Evolutionary conservation across 495 filamentous ascomycete genomes (phyloP).

Genomic region (Ascodesmis nigricans): DNA sequence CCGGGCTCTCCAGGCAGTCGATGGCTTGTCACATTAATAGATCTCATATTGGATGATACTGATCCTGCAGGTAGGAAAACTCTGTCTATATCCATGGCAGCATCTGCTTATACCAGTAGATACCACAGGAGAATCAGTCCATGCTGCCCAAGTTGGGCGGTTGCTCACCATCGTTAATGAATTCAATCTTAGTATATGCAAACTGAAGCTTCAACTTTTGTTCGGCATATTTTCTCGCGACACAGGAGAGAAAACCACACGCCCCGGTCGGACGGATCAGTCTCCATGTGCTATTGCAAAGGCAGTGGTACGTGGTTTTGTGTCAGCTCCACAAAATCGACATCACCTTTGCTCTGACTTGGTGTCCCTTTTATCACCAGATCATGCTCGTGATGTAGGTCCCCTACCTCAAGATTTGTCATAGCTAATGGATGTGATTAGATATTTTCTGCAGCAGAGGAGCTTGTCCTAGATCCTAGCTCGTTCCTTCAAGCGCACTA

Average conservation of each 20-base stretch:
- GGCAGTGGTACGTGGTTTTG: conserved; percentile 17
- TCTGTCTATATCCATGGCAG: no score
- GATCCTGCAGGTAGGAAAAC: conserved; percentile 10
- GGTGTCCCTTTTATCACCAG: conserved; percentile 14
- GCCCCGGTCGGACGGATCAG: no score
- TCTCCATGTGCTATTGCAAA: conserved; percentile 17
- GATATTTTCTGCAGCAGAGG: conserved; percentile 18
- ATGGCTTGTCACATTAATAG: conserved; percentile 15
- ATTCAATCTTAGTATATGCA: conserved; percentile 20
- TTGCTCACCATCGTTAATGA: conserved; percentile 20
- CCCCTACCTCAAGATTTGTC: neutral
- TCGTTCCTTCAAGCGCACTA: conserved; percentile 11
- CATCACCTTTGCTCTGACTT: conserved; percentile 18
- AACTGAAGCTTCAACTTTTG: conserved; percentile 21
- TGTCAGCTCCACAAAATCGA: conserved; percentile 14
- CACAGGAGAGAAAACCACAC: no score
- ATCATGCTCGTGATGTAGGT: neutral
- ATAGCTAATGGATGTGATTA: neutral
- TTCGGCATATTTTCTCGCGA: no score
- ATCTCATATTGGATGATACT: conserved; percentile 17
- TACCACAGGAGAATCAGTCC: conserved; percentile 11
- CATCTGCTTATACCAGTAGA: no score
- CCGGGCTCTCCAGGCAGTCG: conserved; percentile 2
- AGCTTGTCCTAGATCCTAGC: conserved; percentile 15
- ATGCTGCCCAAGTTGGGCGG: conserved; percentile 16